Conservation (phyloP, 2,329 filamentous ascomycete genomes). For the Pseudocercospora vitis region DNA sequence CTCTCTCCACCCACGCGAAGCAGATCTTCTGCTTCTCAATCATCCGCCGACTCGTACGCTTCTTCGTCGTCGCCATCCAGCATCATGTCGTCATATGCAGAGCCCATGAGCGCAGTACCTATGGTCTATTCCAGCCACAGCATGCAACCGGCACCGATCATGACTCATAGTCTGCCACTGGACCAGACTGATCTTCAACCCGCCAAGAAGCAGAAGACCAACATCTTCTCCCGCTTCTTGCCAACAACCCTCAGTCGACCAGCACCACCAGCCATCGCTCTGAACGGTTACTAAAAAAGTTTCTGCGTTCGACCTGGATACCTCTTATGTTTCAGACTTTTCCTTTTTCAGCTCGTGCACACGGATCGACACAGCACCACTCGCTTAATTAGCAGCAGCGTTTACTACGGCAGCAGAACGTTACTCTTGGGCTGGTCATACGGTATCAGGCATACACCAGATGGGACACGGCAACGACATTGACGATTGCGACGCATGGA, state of each 20-base stretch:
- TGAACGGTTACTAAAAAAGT: slow-evolving; percentile 24
- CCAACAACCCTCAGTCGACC: slow-evolving; percentile 32
- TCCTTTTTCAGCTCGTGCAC: slow-evolving; percentile 9
- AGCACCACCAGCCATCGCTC: slow-evolving; percentile 14
- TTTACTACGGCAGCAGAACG: background rate
- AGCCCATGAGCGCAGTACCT: slow-evolving; percentile 31
- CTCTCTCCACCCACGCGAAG: slow-evolving; percentile 50
- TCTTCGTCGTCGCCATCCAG: slow-evolving; percentile 38
- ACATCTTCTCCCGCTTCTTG: slow-evolving; percentile 42
- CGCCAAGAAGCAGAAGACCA: slow-evolving; percentile 40
- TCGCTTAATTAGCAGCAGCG: slow-evolving; percentile 7
- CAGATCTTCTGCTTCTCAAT: slow-evolving; percentile 38
- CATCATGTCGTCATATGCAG: slow-evolving; percentile 37
- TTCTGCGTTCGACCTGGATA: slow-evolving; percentile 5
- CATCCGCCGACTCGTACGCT: slow-evolving; percentile 36
- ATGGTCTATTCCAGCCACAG: slow-evolving; percentile 42
- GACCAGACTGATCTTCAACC: slow-evolving; percentile 35
- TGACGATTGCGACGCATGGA: slow-evolving; percentile 10
- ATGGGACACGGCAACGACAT: slow-evolving; percentile 11
- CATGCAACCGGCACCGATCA: slow-evolving; percentile 31
- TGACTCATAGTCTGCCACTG: slow-evolving; percentile 28
- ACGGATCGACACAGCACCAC: slow-evolving; percentile 9
- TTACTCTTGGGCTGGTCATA: slow-evolving; percentile 4
- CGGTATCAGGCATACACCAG: slow-evolving; percentile 8
- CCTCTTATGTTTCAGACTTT: slow-evolving; percentile 4